Evolutionary conservation across 2,329 filamentous ascomycete species (phyloP).

Genomic region (Verticillium nubilum): DNA sequence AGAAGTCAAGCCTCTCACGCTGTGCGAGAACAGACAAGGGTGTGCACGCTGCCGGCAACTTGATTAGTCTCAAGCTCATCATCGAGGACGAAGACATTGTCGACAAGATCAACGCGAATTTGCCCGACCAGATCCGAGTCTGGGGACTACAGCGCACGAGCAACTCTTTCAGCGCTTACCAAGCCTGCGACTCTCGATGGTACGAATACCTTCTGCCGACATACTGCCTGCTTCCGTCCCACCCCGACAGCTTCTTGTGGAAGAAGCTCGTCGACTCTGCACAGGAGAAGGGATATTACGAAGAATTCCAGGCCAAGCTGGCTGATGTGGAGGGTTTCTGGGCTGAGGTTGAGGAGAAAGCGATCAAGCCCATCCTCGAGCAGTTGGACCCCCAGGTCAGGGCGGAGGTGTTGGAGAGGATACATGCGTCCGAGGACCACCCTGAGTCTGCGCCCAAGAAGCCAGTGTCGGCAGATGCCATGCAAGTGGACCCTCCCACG

Average conservation of each 20-base stretch:
- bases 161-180: slow-evolving; percentile 90
- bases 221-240: slow-evolving; percentile 86
- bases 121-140: slow-evolving; percentile 85
- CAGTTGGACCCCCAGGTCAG: slow-evolving; percentile 58
- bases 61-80: slow-evolving; percentile 93
- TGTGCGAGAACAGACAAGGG: slow-evolving; percentile 97
- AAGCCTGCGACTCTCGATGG: slow-evolving; percentile 88
- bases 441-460: slow-evolving; percentile 10
- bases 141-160: slow-evolving; percentile 92
- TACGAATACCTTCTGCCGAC: slow-evolving; percentile 97
- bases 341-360: slow-evolving; percentile 72
- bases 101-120: slow-evolving; percentile 80
- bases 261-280: slow-evolving; percentile 76
- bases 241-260: slow-evolving; percentile 80
- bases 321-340: slow-evolving; percentile 78
- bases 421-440: slow-evolving; percentile 39
- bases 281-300: slow-evolving; percentile 65
- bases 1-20: slow-evolving; percentile 89
- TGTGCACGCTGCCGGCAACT: slow-evolving; percentile 91
- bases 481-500: slow-evolving; percentile 4
- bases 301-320: slow-evolving; percentile 63
- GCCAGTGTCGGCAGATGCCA: slow-evolving; percentile 12
- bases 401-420: slow-evolving; percentile 55
- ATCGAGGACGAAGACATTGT: slow-evolving; percentile 86
- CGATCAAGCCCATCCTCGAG: slow-evolving; percentile 66